Evolutionary conservation across 2,329 filamentous ascomycete genomes (phyloP).

Genomic region (Stachybotrys echinatus): DNA sequence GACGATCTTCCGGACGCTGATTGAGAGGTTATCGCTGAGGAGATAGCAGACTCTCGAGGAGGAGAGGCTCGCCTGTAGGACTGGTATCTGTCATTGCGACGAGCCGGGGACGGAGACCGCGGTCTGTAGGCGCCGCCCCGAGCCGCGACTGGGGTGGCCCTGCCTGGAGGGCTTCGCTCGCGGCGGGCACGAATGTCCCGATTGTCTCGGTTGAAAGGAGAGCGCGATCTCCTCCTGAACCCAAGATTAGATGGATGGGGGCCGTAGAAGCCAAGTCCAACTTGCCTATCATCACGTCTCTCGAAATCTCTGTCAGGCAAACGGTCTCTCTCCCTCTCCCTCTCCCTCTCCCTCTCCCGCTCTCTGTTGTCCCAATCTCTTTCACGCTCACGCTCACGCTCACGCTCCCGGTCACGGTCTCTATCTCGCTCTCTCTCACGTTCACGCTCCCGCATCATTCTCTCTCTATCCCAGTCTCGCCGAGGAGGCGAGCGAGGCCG

Average conservation of each 20-base stretch:
- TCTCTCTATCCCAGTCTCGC: constrained; percentile 22
- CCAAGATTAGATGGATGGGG: neutral
- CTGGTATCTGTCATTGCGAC: constrained; percentile 38
- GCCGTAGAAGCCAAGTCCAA: neutral
- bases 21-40: constrained; percentile 46
- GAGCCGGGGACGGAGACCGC: constrained; percentile 46
- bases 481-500: constrained; percentile 31
- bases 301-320: constrained; percentile 27
- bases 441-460: constrained; percentile 20
- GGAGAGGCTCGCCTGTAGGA: constrained; percentile 43
- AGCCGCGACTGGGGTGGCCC: constrained; percentile 19
- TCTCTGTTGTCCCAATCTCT: constrained; percentile 19
- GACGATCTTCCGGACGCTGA: constrained; percentile 46
- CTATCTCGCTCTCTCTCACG: constrained; percentile 22
- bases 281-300: constrained; percentile 36
- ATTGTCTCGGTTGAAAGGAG: constrained; percentile 46
- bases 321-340: constrained; percentile 22
- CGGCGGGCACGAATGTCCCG: constrained; percentile 25
- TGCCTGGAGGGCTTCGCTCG: constrained; percentile 23
- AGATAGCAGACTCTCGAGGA: constrained; percentile 41
- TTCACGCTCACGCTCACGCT: constrained; percentile 18
- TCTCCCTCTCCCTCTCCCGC: constrained; percentile 8
- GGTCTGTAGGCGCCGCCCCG: constrained; percentile 43
- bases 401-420: constrained; percentile 14
- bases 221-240: constrained; percentile 47